Evolutionary conservation across 1,284 basidiomycete species (phyloP).

Genomic region (Apiotrichum gamsii): DNA sequence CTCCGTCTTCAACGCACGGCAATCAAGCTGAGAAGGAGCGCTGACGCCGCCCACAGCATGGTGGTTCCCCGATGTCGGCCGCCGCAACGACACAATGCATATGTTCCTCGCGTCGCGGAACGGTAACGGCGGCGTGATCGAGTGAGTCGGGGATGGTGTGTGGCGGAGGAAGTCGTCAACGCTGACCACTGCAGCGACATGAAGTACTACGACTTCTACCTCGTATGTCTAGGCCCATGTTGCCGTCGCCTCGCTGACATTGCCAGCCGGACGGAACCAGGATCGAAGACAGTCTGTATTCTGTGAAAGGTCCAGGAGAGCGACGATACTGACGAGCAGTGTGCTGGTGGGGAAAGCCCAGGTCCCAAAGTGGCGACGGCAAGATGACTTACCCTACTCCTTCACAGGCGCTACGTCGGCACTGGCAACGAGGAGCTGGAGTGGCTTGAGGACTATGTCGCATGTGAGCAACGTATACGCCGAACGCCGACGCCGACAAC

Average conservation of each 20-base stretch:
- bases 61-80: constrained; percentile 33
- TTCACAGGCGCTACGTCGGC: constrained; percentile 29
- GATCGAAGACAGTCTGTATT: constrained; percentile 10
- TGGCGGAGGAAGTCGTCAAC: too few species aligned
- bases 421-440: constrained; percentile 14
- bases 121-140: constrained; percentile 6
- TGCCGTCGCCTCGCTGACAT: constrained; percentile 10
- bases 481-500: not conserved
- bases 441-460: constrained; percentile 36
- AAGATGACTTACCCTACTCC: too few species aligned
- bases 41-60: constrained; percentile 26
- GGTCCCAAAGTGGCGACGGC: too few species aligned
- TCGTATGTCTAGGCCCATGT: constrained; percentile 16
- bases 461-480: constrained; percentile 18
- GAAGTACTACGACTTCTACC: constrained; percentile 30
- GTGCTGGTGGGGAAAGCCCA: constrained; percentile 15
- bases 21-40: too few species aligned
- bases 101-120: constrained; percentile 26
- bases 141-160: constrained; percentile 26
- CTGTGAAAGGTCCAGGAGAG: not conserved
- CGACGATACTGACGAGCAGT: constrained; percentile 1
- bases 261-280: constrained; percentile 13
- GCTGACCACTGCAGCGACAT: not conserved
- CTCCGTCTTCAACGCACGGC: not conserved
- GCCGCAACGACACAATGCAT: constrained; percentile 21